phyloP scores from a whole-genome alignment of 331 rosid genomes.

The Erythrophleum ivorense region DNA sequence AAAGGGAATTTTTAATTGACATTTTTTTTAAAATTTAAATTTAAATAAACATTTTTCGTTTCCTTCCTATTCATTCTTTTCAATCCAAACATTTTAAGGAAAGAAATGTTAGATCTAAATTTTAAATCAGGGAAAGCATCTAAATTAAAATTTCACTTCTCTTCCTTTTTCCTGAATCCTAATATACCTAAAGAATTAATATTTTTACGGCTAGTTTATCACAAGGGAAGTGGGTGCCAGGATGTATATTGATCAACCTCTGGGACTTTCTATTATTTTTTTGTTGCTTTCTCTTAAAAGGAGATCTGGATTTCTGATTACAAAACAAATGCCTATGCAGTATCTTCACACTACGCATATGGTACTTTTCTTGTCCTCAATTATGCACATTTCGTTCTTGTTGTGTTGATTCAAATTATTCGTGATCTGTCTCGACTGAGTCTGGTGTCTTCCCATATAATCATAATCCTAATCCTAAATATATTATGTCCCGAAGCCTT shows the following conservation, averaged over 20 bases:
- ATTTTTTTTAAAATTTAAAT: too few species aligned
- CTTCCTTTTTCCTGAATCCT: background rate
- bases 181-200: background rate
- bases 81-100: too few species aligned
- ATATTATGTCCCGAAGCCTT: background rate
- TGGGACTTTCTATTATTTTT: background rate
- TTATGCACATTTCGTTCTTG: background rate
- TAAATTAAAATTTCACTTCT: too few species aligned
- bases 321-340: background rate
- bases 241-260: background rate
- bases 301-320: background rate
- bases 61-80: too few species aligned
- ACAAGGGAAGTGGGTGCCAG: constrained; percentile 21
- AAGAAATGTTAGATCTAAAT: too few species aligned
- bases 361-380: background rate
- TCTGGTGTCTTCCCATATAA: background rate
- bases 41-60: too few species aligned
- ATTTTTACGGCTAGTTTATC: background rate
- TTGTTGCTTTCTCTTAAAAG: background rate
- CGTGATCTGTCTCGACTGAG: constrained; percentile 27
- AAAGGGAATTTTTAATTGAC: too few species aligned
- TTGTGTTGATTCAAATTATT: constrained; percentile 23
- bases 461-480: too few species aligned
- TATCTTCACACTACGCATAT: background rate
- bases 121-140: too few species aligned